phyloP scores from a whole-genome alignment of 148 eudicot genomes.

The Spergularia bocconei region DNA sequence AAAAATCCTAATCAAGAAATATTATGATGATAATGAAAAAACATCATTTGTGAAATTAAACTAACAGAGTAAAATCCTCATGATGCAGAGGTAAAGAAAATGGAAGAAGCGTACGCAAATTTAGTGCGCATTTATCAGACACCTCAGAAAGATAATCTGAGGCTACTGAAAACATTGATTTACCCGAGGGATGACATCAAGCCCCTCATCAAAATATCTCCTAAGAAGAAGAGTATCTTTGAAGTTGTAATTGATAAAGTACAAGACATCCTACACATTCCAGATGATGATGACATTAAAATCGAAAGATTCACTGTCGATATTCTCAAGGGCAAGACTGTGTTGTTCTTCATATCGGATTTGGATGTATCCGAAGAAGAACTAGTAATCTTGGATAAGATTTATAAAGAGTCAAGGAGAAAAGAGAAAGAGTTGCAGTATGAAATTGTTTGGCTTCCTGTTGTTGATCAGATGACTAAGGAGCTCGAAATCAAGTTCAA shows the following conservation, averaged over 20 bases:
- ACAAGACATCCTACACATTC: not conserved
- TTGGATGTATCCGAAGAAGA: constrained; percentile 20
- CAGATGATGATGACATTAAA: not conserved
- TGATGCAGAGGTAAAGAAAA: constrained; percentile 14
- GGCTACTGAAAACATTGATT: constrained; percentile 4
- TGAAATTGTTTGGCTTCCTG: constrained; percentile 80
- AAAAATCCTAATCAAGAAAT: not conserved
- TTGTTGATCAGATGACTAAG: constrained; percentile 50
- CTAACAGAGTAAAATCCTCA: not conserved
- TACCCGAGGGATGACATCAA: constrained; percentile 11
- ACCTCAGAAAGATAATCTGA: constrained; percentile 6
- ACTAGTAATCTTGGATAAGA: constrained; percentile 5
- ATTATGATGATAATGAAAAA: too few species aligned
- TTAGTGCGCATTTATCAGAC: constrained; percentile 5
- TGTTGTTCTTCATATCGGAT: constrained; percentile 21
- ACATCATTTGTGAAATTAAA: not conserved
- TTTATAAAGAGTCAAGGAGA: constrained; percentile 9
- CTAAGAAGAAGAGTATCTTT: not conserved
- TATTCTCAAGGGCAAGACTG: constrained; percentile 16
- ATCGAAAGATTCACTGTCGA: constrained; percentile 3
- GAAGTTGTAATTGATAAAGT: not conserved
- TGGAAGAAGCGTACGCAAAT: constrained; percentile 13
- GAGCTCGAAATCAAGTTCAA: constrained; percentile 37
- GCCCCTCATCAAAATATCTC: constrained; percentile 11
- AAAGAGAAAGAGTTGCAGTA: constrained; percentile 19